phyloP scores from a whole-genome alignment of 1,284 basidiomycete genomes.

The Melanopsichium pennsylvanicum region DNA sequence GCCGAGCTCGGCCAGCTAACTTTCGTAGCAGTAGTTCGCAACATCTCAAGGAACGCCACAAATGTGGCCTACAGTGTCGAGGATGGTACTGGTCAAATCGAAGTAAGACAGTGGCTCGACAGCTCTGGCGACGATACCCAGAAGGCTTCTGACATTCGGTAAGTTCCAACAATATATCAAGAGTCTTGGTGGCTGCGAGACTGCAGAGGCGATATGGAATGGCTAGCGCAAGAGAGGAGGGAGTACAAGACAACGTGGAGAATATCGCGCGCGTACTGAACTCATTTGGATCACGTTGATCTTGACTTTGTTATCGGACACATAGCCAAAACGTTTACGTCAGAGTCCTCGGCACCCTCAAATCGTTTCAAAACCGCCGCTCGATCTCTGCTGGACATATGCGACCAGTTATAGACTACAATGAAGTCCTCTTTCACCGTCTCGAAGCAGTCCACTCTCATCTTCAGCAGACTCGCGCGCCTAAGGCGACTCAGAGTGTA shows the following conservation, averaged over 20 bases:
- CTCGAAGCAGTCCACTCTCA: constrained; percentile 70
- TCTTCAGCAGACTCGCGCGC: constrained; percentile 45
- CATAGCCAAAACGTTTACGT: constrained; percentile 79
- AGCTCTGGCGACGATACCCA: constrained; percentile 70
- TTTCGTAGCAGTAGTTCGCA: constrained; percentile 82
- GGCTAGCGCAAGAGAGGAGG: too few relatives aligned
- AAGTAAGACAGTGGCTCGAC: constrained; percentile 89
- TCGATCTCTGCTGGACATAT: constrained; percentile 71
- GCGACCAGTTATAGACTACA: constrained; percentile 72
- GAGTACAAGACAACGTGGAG: too few relatives aligned
- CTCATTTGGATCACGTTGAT: background rate
- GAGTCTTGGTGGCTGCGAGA: too few relatives aligned
- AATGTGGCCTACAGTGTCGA: constrained; percentile 83
- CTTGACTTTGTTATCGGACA: background rate
- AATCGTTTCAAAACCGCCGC: constrained; percentile 82
- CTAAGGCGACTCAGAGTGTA: constrained; percentile 5
- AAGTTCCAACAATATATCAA: constrained; percentile 4
- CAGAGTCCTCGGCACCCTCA: constrained; percentile 87
- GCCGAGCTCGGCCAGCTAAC: constrained; percentile 81
- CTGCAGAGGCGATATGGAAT: too few relatives aligned
- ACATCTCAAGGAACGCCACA: constrained; percentile 77
- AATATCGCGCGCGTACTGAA: constrained; percentile 9
- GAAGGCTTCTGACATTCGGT: constrained; percentile 54
- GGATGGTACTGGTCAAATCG: constrained; percentile 87
- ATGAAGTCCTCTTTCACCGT: constrained; percentile 85